These are phyloP conservation scores for Globisporangium sylvaticum DNA, from an alignment of 352 stramenopile species.

Conservation along the genomic window DNA sequence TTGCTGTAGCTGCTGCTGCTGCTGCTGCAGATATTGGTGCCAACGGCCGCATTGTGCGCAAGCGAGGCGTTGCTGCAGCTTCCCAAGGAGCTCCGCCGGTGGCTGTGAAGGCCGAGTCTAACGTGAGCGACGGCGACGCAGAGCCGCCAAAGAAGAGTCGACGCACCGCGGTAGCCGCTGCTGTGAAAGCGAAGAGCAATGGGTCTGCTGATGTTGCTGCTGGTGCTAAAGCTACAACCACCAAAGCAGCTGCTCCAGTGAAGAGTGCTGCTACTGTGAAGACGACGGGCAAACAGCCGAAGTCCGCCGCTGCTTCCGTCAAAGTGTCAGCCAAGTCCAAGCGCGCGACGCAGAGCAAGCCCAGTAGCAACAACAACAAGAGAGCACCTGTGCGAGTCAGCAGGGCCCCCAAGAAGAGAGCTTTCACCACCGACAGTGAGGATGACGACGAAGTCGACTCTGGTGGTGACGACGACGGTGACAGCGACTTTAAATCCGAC, in stretches of 20 bases:
- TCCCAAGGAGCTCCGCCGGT: neutral
- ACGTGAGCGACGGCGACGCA: neutral
- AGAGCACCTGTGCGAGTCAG: neutral
- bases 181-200: neutral
- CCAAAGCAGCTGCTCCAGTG: neutral
- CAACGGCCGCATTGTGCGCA: neutral
- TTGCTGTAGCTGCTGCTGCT: neutral
- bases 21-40: neutral
- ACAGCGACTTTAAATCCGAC: conserved; percentile 38
- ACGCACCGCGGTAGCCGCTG: neutral
- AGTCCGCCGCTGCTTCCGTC: neutral
- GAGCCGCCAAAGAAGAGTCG: conserved; percentile 11
- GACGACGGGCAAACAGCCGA: neutral
- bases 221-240: neutral
- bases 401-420: conserved; percentile 1
- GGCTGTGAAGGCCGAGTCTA: neutral
- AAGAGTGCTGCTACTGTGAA: neutral
- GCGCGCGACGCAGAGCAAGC: conserved; percentile 17
- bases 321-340: conserved; percentile 8
- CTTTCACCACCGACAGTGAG: neutral
- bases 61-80: neutral
- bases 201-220: neutral
- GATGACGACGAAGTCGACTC: conserved; percentile 26
- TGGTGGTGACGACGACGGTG: conserved; percentile 27
- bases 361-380: neutral